Evolutionary conservation across 2,329 filamentous ascomycete genomes (phyloP), one percentile per base, ranked within the genome.

Genomic region (Fusarium piperis): DNA sequence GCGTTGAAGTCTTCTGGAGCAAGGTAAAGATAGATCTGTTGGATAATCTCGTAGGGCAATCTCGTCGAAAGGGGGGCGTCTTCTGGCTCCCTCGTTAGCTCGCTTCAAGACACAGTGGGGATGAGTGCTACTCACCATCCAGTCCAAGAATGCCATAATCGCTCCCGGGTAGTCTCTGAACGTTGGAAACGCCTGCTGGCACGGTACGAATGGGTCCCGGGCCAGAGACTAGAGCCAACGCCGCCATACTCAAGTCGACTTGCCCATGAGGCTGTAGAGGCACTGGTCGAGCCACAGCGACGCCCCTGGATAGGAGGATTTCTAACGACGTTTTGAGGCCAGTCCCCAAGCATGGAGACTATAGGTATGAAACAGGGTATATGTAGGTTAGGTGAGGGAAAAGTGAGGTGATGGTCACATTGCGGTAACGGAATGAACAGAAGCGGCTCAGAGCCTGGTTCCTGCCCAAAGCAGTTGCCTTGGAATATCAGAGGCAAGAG

Each of bases 1-100:
- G 87, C 83, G 73, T 92, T 87, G 76, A 91, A 92, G 71, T 84
- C 82, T 11, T 62, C 51, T 1, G 82, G 82, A 5, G 67, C 51
- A 6, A 85, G 77, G 9, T 76, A 66, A 13, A 39, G 48, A 64
- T 80, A 82, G 12, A 85, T 78, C 7, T 81, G 73, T 18, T 81
- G 78, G 2, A 83, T 52, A 8, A 83, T 81, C 65, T 85, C 83
- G 13, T 78, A 75, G 5, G 78, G 77, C 13, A 81, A 18, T 70
- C 76, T 71, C 74, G 79, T 79, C 9, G 77, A 68, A 20, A 53
- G 52, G n/a, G 76, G 62, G 30, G 28, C 18, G 28, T 59, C 71
- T 76, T 39, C 30, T 44, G 16, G 28, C 20, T 30, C 35, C 46
- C 35, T 35, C 33, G 48, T 62, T n/a, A 62, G 48, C 35, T 48